These are phyloP conservation scores for Adansonia digitata DNA, from an alignment of 345 rosid genomes.

Conservation along the genomic window DNA sequence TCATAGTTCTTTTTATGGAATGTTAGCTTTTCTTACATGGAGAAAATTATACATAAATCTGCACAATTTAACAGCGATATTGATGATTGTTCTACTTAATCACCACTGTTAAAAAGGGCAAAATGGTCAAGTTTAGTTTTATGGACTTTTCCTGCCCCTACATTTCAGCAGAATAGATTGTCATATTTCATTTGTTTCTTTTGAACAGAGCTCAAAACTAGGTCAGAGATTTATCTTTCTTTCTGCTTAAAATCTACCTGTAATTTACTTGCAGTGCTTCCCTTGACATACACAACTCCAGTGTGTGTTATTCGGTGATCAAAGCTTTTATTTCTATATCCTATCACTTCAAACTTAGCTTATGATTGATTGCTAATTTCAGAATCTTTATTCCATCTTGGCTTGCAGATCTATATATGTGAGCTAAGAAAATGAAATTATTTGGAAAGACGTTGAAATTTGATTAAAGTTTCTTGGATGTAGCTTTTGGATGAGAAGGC, in stretches of 20 bases:
- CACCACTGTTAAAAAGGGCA: background rate
- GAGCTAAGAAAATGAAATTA: background rate
- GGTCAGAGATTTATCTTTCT: background rate
- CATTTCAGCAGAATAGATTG: background rate
- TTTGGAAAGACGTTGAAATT: background rate
- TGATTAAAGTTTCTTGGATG: conserved; percentile 6
- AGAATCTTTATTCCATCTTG: background rate
- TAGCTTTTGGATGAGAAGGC: conserved; percentile 71
- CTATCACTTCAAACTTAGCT: background rate
- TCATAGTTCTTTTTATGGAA: background rate
- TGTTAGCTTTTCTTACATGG: background rate
- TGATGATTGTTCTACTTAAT: background rate
- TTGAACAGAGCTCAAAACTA: background rate
- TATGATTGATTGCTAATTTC: background rate
- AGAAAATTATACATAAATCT: background rate
- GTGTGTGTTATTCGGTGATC: background rate
- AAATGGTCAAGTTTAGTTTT: background rate
- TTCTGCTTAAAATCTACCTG: background rate
- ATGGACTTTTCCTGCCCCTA: background rate
- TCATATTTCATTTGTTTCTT: background rate
- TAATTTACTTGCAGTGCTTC: background rate
- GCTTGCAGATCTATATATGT: too few relatives aligned
- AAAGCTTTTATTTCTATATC: background rate
- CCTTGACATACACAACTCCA: background rate
- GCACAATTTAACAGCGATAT: background rate